A percentile compares a stretch with the other conserved stretches of the same genome.
Evolutionary conservation across 495 filamentous ascomycete genomes (phyloP).

Genomic region (Thermothielavioides terrestris): DNA sequence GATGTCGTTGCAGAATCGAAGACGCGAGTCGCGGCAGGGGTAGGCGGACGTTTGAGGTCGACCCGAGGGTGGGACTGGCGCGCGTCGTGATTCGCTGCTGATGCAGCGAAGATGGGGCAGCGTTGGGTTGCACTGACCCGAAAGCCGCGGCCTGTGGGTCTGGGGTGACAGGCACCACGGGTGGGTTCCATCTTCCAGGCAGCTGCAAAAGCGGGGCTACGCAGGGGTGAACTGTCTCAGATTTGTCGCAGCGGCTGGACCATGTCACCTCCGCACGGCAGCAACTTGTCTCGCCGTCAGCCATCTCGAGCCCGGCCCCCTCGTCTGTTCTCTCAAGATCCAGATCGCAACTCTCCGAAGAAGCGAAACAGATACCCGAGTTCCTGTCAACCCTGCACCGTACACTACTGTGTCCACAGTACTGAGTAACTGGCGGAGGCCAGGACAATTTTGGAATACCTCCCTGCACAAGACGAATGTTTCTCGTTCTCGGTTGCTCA

Average conservation of each 20-base stretch:
- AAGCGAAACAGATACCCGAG: neutral
- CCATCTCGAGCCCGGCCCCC: neutral
- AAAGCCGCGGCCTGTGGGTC: slow-evolving; percentile 10
- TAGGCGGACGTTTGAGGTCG: slow-evolving; percentile 29
- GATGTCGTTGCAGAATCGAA: slow-evolving; percentile 23
- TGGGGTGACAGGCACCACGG: slow-evolving; percentile 8
- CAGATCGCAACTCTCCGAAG: slow-evolving; percentile 14
- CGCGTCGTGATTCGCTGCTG: slow-evolving; percentile 21
- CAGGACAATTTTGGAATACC: neutral
- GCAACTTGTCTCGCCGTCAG: neutral
- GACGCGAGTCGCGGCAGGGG: slow-evolving; percentile 23
- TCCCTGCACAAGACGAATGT: neutral
- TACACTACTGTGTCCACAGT: neutral
- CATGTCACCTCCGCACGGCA: slow-evolving; percentile 16
- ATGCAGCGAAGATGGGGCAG: slow-evolving; percentile 21
- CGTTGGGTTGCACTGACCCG: slow-evolving; percentile 9
- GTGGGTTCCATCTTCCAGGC: slow-evolving; percentile 11
- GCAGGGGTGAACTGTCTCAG: slow-evolving; percentile 28
- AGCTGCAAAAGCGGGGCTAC: slow-evolving; percentile 7
- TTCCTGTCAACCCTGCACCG: neutral
- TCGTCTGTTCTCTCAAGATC: slow-evolving; percentile 12
- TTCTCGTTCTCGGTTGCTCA: neutral
- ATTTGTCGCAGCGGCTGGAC: slow-evolving; percentile 25
- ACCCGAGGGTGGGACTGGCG: slow-evolving; percentile 15
- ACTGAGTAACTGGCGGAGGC: neutral